Percentiles rank a stretch among this genome's conserved stretches.
Evolutionary conservation across 768 basidiomycete genomes (phyloP).

Genomic region (Stropharia rugosoannulata): DNA sequence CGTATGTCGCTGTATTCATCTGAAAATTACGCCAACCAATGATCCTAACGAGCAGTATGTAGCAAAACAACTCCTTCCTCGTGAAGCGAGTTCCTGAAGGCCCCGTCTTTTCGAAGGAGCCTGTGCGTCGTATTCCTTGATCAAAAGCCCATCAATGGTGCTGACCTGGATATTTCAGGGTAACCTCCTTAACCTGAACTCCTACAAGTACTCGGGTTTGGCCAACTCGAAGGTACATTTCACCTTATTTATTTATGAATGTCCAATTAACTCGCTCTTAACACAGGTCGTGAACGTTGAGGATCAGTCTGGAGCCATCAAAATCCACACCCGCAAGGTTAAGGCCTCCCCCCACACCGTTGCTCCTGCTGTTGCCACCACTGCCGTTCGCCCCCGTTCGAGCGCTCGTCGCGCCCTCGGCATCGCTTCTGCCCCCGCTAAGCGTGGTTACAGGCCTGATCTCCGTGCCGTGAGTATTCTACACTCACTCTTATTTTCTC

Average conservation of each 20-base stretch:
- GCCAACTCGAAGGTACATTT: conserved; percentile 73
- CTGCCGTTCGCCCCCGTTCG: conserved; percentile 63
- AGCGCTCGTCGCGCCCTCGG: conserved; percentile 72
- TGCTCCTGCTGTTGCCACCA: conserved; percentile 42
- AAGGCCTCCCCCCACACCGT: conserved; percentile 56
- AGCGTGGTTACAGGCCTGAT: conserved; percentile 75
- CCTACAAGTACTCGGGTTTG: conserved; percentile 90
- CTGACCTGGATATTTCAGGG: conserved; percentile 47
- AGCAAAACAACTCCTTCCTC: conserved; percentile 85
- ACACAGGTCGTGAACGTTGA: conserved; percentile 64
- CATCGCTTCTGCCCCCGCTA: conserved; percentile 56
- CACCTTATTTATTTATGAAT: too few relatives aligned
- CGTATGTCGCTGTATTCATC: conserved; percentile 43
- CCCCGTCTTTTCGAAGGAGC: conserved; percentile 82
- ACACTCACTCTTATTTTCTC: conserved; percentile 6
- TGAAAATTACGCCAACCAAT: not conserved
- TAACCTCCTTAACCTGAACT: conserved; percentile 85
- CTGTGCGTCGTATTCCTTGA: conserved; percentile 44
- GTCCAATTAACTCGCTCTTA: not conserved
- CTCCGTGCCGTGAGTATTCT: conserved; percentile 63
- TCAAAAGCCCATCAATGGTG: conserved; percentile 1
- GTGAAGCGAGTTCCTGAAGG: conserved; percentile 77
- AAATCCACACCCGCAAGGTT: conserved; percentile 65
- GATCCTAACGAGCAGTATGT: conserved; percentile 10
- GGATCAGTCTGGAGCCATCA: conserved; percentile 53